phyloP scores from a whole-genome alignment of 257 asterid genomes.

The Paulownia fortunei region DNA sequence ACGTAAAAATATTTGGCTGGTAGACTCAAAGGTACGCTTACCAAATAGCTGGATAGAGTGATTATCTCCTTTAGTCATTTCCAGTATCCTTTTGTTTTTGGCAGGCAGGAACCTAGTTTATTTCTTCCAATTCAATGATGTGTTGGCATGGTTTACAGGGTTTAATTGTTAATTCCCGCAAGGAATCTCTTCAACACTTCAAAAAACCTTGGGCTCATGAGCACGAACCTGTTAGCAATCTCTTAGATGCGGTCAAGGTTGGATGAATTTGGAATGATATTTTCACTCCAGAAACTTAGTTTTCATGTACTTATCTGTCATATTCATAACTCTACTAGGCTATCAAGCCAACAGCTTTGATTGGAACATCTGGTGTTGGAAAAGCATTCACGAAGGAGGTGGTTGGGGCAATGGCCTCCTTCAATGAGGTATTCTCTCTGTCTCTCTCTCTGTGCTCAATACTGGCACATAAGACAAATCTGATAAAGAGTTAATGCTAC shows the following conservation, averaged over 20 bases:
- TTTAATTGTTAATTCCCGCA: conserved; percentile 59
- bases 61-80: neutral
- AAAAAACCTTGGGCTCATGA: conserved; percentile 80
- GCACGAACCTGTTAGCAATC: conserved; percentile 56
- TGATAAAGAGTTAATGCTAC: conserved; percentile 28
- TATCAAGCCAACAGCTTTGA: conserved; percentile 64
- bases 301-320: neutral
- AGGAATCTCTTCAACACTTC: conserved; percentile 66
- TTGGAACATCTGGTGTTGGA: conserved; percentile 81
- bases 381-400: too few species aligned
- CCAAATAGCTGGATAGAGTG: neutral
- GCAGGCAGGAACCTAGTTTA: neutral
- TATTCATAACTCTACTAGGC: conserved; percentile 39
- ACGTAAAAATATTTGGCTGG: conserved; percentile 73
- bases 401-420: conserved; percentile 64
- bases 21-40: conserved; percentile 65
- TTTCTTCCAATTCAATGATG: neutral
- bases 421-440: conserved; percentile 44
- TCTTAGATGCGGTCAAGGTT: conserved; percentile 69
- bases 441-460: neutral
- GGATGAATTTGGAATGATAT: too few species aligned
- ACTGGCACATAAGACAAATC: too few species aligned
- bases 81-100: too few species aligned
- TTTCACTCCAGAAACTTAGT: neutral
- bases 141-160: conserved; percentile 46